These are phyloP conservation scores for Nigrospora osmanthi DNA, from an alignment of 2,329 filamentous ascomycete species.

Conservation along the genomic window DNA sequence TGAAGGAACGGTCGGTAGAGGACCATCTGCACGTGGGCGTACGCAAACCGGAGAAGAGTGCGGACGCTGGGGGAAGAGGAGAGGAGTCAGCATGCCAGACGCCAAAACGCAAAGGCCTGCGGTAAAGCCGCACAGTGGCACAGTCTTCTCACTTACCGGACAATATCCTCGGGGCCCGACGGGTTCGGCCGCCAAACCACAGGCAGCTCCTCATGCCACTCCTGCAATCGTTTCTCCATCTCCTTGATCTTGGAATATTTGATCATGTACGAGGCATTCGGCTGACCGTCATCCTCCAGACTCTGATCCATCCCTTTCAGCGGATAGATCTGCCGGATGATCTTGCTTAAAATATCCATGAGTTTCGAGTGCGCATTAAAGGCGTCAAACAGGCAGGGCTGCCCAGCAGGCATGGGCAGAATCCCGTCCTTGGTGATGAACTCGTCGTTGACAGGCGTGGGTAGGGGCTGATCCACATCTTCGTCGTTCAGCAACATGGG, in stretches of 20 bases:
- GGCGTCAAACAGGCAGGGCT: conserved; percentile 53
- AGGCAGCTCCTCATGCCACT: conserved; percentile 62
- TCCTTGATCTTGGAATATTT: conserved; percentile 56
- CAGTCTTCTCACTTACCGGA: conserved; percentile 50
- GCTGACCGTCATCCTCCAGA: conserved; percentile 28
- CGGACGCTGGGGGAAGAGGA: conserved; percentile 43
- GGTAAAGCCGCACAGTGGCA: no score
- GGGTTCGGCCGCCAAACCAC: conserved; percentile 70
- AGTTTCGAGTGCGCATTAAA: conserved; percentile 59
- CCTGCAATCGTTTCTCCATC: conserved; percentile 55
- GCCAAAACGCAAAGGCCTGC: no score
- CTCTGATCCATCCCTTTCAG: conserved; percentile 47
- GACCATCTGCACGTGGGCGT: conserved; percentile 75
- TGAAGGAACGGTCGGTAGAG: conserved; percentile 78
- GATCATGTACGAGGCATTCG: conserved; percentile 50
- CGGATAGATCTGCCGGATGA: conserved; percentile 60
- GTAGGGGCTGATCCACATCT: conserved; percentile 60
- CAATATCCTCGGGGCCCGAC: conserved; percentile 65
- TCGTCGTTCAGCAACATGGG: conserved; percentile 55
- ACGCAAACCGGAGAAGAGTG: conserved; percentile 70
- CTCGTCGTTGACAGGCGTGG: conserved; percentile 58
- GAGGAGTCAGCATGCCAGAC: not conserved
- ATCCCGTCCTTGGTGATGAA: conserved; percentile 55
- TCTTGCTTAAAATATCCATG: conserved; percentile 56
- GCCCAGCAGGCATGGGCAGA: conserved; percentile 43